Base-by-base conservation (phyloP, 2,329 filamentous ascomycete species). In the Trichoderma endophyticum region DNA sequence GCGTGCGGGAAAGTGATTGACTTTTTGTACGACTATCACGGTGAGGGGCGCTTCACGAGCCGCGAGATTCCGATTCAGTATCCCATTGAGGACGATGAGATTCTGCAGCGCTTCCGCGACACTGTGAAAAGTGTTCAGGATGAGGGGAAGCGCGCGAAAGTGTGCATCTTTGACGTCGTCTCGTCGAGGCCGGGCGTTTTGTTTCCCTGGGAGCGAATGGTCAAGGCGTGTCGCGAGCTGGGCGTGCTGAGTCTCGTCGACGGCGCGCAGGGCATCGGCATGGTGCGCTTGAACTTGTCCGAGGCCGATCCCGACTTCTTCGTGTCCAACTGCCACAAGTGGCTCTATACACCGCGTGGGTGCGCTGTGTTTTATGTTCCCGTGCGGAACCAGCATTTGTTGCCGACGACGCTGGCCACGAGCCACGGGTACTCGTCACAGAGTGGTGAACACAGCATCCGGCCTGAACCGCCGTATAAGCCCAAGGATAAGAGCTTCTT, bases 241-340 rank as follows among this genome's bases (percentile, higher is more conserved):
- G 89, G 87, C 0, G 83, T 98, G 3, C 78, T 95, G 69, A 94
- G 91, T 76, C 83, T 93, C 24, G 84, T 98, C 48, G 95, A 98
- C 79, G 95, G 89, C 18, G 95, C 95, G 0, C 95, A 98, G 81
- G 91, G 92, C 1, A 83, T 97, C 28, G 95, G 95, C 2, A 92
- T 96, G 81, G 86, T 97, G 8, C 84, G 87, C 1, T 80, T 98
- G 8, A 88, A 97, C 80, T 82, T 98, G 15, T 74, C 79, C 0
- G 80, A 82, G 4, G 82, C 94, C 3, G 88, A 94, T 74, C 91
- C 94, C 0, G 95, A 98, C 80, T 98, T 97, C 82, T 93, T 97
- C 78, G 87, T 95, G 15, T 91, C 87, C 70, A 98, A 98, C 80
- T 93, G 90, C 76, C 93, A 97, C 84, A 97, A 97, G 84, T 98